phyloP scores from a whole-genome alignment of 345 rosid species.

The Melastoma malabathricum region DNA sequence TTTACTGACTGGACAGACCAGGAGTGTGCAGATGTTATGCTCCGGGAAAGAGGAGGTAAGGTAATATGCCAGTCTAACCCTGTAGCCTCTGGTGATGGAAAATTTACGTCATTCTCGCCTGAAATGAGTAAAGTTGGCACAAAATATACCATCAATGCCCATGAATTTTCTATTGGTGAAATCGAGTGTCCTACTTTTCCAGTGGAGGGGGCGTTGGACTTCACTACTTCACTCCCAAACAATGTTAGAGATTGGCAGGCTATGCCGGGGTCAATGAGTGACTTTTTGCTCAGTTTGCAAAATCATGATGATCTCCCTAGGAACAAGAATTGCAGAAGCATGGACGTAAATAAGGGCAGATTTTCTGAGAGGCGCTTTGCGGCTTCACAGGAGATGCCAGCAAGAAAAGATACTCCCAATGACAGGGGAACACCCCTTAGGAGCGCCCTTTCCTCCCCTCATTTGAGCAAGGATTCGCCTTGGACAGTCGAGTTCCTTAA shows the following conservation, averaged over 20 bases:
- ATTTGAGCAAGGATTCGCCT: conserved; percentile 54
- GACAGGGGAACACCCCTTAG: conserved; percentile 46
- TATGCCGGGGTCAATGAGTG: conserved; percentile 12
- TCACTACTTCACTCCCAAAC: conserved; percentile 19
- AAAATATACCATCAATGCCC: no score
- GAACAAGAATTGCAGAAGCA: conserved; percentile 2
- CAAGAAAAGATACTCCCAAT: conserved; percentile 36
- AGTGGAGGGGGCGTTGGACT: conserved; percentile 29
- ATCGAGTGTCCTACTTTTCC: conserved; percentile 30
- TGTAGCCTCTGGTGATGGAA: no score
- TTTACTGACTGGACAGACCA: background rate
- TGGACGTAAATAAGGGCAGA: conserved; percentile 25
- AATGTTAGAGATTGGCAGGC: conserved; percentile 17
- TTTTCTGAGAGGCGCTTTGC: conserved; percentile 23
- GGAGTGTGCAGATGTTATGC: background rate
- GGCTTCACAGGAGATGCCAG: conserved; percentile 19
- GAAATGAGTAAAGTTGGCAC: no score
- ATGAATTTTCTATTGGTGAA: conserved; percentile 20
- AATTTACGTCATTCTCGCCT: no score
- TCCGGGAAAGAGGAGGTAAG: no score
- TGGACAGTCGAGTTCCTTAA: conserved; percentile 94
- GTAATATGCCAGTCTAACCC: no score
- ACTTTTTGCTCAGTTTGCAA: conserved; percentile 11
- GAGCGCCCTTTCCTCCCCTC: conserved; percentile 41
- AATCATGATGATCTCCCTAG: conserved; percentile 18